Evolutionary conservation across 352 stramenopile species (phyloP).

Genomic region (Pythium myriotylum): DNA sequence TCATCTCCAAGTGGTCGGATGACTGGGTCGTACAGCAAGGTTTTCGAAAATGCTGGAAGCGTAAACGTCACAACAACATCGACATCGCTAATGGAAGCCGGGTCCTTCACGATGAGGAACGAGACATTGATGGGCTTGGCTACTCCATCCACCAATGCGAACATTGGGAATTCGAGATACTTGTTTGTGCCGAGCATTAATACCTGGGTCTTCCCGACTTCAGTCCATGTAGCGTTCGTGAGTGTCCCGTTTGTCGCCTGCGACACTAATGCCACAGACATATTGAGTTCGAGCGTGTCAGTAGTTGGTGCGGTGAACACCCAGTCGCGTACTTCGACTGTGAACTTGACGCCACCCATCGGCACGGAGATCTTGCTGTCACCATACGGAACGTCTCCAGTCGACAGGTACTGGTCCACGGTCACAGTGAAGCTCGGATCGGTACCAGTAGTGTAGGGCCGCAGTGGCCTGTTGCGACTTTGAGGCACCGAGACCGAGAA

Average conservation of each 20-base stretch:
- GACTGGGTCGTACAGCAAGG: slow-evolving; percentile 11
- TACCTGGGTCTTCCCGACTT: not conserved
- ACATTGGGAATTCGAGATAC: slow-evolving; percentile 1
- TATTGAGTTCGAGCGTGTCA: slow-evolving; percentile 5
- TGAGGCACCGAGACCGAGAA: not conserved
- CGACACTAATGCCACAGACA: not conserved
- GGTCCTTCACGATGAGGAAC: not conserved
- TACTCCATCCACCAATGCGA: not conserved
- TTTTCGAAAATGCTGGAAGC: slow-evolving; percentile 9
- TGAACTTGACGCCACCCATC: not conserved
- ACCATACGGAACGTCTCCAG: not conserved
- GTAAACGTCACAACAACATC: not conserved
- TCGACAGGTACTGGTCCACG: not conserved
- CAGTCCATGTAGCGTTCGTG: not conserved
- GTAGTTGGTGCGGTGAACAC: not conserved
- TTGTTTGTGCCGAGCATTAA: not conserved
- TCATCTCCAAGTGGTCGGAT: not conserved
- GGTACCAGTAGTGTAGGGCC: not conserved
- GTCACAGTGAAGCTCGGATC: not conserved
- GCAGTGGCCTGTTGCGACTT: not conserved
- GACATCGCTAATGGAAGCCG: not conserved
- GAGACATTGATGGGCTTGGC: not conserved
- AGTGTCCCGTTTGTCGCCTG: not conserved
- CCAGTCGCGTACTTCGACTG: not conserved
- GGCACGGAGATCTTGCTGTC: not conserved